Evolutionary conservation across 305 asterid species (phyloP).

Genomic region (Stenogyne calaminthoides): DNA sequence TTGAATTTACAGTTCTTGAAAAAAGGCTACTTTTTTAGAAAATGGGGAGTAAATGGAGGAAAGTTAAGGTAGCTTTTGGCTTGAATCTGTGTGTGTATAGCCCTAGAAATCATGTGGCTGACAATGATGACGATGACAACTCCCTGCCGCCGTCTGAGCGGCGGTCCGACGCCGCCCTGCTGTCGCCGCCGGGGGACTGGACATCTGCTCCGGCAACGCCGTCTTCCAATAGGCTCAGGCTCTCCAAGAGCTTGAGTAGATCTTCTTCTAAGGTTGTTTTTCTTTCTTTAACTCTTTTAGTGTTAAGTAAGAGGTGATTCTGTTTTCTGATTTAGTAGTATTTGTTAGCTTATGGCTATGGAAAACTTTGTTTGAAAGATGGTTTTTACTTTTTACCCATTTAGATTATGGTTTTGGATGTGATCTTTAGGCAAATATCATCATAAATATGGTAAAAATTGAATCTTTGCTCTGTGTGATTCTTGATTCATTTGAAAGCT

Average conservation of each 20-base stretch:
- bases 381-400: background rate
- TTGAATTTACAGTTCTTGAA: slow-evolving; percentile 22
- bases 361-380: slow-evolving; percentile 4
- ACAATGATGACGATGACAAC: slow-evolving; percentile 45
- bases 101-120: slow-evolving; percentile 52
- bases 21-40: slow-evolving; percentile 20
- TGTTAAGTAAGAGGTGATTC: background rate
- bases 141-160: slow-evolving; percentile 50
- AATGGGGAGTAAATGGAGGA: slow-evolving; percentile 89
- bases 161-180: slow-evolving; percentile 66
- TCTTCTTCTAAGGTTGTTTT: slow-evolving; percentile 86
- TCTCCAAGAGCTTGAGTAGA: slow-evolving; percentile 83
- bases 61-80: slow-evolving; percentile 74
- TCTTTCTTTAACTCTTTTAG: slow-evolving; percentile 4
- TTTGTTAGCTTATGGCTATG: background rate
- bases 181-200: slow-evolving; percentile 65
- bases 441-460: background rate
- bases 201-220: slow-evolving; percentile 64
- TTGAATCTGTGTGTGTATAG: slow-evolving; percentile 63
- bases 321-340: background rate
- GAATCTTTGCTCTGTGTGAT: background rate
- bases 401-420: slow-evolving; percentile 13
- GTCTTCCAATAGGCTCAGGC: slow-evolving; percentile 52
- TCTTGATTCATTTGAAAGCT: background rate
- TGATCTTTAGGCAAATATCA: slow-evolving; percentile 1